These are phyloP conservation scores for Sedum album DNA, from an alignment of 164 flowering plant species.

Conservation along the genomic window DNA sequence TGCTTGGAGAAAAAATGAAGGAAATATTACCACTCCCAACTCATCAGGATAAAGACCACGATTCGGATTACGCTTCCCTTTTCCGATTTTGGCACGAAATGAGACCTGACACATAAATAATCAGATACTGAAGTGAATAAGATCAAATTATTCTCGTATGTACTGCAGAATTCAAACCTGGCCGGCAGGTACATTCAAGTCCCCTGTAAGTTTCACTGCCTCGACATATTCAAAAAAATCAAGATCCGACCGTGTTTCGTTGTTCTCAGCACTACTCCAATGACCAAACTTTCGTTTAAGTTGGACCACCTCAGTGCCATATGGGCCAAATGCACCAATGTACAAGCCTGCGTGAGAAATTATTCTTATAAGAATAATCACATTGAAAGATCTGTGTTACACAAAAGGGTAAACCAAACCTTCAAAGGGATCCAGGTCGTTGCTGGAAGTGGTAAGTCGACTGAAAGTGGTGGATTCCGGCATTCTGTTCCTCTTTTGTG, in stretches of 20 bases:
- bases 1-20: slow-evolving; percentile 29
- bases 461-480: slow-evolving; percentile 58
- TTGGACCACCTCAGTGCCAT: slow-evolving; percentile 89
- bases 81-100: slow-evolving; percentile 91
- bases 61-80: slow-evolving; percentile 49
- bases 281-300: slow-evolving; percentile 81
- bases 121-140: background rate
- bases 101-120: slow-evolving; percentile 64
- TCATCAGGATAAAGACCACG: slow-evolving; percentile 85
- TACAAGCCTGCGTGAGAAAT: slow-evolving; percentile 44
- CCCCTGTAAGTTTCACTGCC: slow-evolving; percentile 93
- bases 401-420: slow-evolving; percentile 28
- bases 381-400: background rate
- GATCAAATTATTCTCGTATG: background rate
- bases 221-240: slow-evolving; percentile 96
- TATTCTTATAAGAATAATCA: background rate
- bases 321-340: slow-evolving; percentile 95
- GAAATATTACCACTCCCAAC: slow-evolving; percentile 66
- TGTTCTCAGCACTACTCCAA: slow-evolving; percentile 43
- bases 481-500: slow-evolving; percentile 57
- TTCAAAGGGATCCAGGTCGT: slow-evolving; percentile 76
- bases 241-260: slow-evolving; percentile 34
- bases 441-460: slow-evolving; percentile 46
- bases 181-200: slow-evolving; percentile 94
- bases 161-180: slow-evolving; percentile 35